A percentile compares a stretch with the other conserved stretches of the same genome.
Evolutionary conservation across 306 rosid species (phyloP).

Genomic region (Ormosia emarginata): DNA sequence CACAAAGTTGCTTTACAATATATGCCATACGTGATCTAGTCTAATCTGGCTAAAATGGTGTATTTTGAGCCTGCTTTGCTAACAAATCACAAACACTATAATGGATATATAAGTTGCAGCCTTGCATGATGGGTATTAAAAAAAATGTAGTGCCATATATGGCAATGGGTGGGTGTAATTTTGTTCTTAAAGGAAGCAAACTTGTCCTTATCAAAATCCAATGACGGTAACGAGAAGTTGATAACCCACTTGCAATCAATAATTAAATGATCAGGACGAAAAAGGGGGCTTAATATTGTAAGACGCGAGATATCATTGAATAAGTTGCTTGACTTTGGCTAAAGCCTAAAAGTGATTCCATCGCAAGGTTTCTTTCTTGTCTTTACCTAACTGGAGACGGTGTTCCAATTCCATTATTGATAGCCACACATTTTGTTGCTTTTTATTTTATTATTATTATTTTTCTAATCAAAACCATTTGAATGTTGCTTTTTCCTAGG

Average conservation of each 20-base stretch:
- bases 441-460: neutral
- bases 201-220: neutral
- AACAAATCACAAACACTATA: neutral
- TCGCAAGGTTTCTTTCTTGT: neutral
- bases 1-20: neutral
- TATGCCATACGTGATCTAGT: neutral
- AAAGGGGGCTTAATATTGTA: neutral
- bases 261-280: slow-evolving; percentile 17
- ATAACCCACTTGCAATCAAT: slow-evolving; percentile 29
- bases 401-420: slow-evolving; percentile 9
- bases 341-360: neutral
- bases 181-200: slow-evolving; percentile 16
- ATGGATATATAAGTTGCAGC: neutral
- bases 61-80: neutral
- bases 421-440: slow-evolving; percentile 17
- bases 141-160: neutral
- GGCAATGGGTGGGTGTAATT: neutral
- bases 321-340: slow-evolving; percentile 10
- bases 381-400: slow-evolving; percentile 21
- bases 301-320: slow-evolving; percentile 20
- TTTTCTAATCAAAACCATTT: neutral
- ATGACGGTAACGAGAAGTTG: slow-evolving; percentile 11
- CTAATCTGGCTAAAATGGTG: neutral
- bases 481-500: neutral
- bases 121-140: neutral